Evolutionary conservation across 768 basidiomycete species (phyloP).

Genomic region (Naganishia vishniacii): DNA sequence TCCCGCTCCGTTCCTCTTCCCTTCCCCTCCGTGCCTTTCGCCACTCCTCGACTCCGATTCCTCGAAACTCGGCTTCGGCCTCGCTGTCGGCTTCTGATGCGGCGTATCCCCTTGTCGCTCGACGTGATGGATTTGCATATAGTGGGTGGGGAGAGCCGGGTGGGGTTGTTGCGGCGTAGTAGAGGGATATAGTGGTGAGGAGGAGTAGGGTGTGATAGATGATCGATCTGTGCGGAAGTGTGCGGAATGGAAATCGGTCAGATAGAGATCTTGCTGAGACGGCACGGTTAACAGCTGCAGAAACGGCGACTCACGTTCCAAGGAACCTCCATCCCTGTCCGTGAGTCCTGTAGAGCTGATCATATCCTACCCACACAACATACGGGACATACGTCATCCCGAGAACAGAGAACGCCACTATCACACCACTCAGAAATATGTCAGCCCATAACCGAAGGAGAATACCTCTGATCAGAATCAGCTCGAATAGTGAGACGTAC

Average conservation of each 20-base stretch:
- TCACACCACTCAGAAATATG: no score
- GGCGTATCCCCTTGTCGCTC: neutral
- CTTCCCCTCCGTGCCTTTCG: neutral
- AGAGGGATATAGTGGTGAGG: slow-evolving; percentile 36
- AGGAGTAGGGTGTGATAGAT: slow-evolving; percentile 34
- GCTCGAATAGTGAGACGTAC: neutral
- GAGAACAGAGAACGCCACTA: slow-evolving; percentile 7
- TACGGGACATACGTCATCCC: slow-evolving; percentile 6
- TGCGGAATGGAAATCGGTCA: neutral
- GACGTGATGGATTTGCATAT: slow-evolving; percentile 5
- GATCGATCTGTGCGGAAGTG: slow-evolving; percentile 28
- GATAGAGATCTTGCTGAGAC: no score
- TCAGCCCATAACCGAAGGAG: no score
- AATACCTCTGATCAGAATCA: neutral
- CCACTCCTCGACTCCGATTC: neutral
- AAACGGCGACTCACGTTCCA: neutral
- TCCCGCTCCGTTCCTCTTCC: neutral
- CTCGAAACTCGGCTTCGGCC: neutral
- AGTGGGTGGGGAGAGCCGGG: slow-evolving; percentile 29
- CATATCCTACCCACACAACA: slow-evolving; percentile 7
- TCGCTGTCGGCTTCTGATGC: neutral
- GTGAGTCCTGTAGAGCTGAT: slow-evolving; percentile 9
- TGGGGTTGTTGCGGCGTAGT: slow-evolving; percentile 32
- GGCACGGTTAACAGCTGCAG: neutral
- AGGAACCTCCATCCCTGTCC: neutral